Conservation (phyloP, 768 basidiomycete species). For the Termitomyces sp. region DNA sequence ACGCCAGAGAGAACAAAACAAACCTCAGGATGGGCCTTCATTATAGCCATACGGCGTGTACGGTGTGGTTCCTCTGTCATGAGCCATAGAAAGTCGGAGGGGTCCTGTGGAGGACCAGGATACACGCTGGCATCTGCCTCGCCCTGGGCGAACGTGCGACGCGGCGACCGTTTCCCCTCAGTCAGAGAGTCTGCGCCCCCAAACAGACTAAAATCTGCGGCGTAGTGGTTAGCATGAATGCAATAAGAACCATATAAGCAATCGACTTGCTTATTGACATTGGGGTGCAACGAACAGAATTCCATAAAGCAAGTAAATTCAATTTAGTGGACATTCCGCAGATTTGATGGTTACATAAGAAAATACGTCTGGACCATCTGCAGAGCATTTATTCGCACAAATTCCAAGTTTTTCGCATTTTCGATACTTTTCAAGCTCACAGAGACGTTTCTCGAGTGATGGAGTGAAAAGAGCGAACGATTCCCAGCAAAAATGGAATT, state of each 20-base stretch:
- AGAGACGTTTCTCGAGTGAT: neutral
- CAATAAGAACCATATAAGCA: too few relatives aligned
- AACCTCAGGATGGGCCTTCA: constrained; percentile 94
- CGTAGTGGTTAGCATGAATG: neutral
- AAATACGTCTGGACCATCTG: neutral
- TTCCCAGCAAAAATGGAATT: neutral
- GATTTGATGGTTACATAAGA: constrained; percentile 7
- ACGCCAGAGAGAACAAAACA: neutral
- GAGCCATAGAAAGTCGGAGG: constrained; percentile 89
- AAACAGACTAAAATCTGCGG: constrained; percentile 70
- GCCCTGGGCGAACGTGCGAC: constrained; percentile 45
- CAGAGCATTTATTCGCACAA: neutral
- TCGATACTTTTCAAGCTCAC: neutral
- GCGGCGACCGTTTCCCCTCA: constrained; percentile 51
- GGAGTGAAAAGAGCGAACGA: neutral
- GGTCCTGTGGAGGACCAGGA: constrained; percentile 64
- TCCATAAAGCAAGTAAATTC: too few relatives aligned
- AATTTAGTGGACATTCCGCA: neutral
- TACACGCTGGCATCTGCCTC: constrained; percentile 40
- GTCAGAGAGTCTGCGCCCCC: constrained; percentile 79
- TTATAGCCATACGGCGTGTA: constrained; percentile 78
- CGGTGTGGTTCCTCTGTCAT: constrained; percentile 99
- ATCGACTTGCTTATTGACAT: constrained; percentile 10
- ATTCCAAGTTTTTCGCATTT: neutral
- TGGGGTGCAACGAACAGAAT: neutral